Percentiles rank a stretch among this genome's conserved stretches.
phyloP scores from a whole-genome alignment of 2,329 filamentous ascomycete genomes.

The Alternaria sp. region DNA sequence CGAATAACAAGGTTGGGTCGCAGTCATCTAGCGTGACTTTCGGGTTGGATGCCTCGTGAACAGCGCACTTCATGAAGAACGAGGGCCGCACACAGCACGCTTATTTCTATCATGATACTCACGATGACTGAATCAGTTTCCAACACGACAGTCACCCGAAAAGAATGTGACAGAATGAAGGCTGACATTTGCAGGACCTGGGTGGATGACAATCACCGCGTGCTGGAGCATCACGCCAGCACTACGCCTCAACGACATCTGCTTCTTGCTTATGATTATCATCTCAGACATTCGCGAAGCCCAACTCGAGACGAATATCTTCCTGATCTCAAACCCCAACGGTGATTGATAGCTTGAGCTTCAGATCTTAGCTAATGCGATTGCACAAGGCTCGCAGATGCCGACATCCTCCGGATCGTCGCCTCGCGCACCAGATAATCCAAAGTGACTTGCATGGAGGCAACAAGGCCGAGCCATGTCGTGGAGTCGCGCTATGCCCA shows the following conservation, averaged over 20 bases:
- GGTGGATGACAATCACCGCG: background rate
- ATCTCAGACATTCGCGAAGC: background rate
- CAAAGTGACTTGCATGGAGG: constrained; percentile 8
- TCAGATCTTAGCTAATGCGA: background rate
- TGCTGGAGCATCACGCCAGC: background rate
- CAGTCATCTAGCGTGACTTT: background rate
- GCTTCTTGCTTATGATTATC: background rate
- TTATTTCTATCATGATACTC: background rate
- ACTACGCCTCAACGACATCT: background rate
- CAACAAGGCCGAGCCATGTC: constrained; percentile 9
- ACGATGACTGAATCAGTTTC: background rate
- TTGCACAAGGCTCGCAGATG: background rate
- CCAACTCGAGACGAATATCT: background rate
- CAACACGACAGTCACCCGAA: background rate
- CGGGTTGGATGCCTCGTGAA: background rate
- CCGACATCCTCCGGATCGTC: constrained; percentile 28
- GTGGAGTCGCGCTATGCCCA: constrained; percentile 1
- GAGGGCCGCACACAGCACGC: background rate
- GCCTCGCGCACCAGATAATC: constrained; percentile 1
- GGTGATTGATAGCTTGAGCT: background rate
- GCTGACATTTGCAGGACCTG: background rate
- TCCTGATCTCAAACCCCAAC: background rate
- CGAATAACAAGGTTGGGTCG: constrained; percentile 3
- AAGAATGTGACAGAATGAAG: background rate
- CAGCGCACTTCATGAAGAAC: background rate